These are phyloP conservation scores for Volvox reticuliferus DNA, from an alignment of 139 green algal genomes.

Conservation along the genomic window DNA sequence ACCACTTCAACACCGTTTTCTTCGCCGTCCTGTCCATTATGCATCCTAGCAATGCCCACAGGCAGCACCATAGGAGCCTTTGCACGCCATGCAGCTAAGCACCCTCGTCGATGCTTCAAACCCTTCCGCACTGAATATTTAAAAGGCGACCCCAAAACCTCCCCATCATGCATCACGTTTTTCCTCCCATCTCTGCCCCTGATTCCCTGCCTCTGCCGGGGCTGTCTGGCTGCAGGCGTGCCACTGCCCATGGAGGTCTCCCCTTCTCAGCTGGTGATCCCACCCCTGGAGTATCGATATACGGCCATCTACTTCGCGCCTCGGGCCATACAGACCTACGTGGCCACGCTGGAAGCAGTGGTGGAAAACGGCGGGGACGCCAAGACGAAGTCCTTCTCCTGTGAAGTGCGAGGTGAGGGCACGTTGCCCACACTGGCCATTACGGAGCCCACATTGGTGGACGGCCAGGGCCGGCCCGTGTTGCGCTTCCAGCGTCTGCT, in stretches of 20 bases:
- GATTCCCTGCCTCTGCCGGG: background rate
- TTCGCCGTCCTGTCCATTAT: too few relatives aligned
- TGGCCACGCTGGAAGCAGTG: constrained; percentile 73
- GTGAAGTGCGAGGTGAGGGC: constrained; percentile 81
- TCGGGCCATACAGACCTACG: constrained; percentile 75
- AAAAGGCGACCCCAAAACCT: too few relatives aligned
- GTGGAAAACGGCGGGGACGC: constrained; percentile 78
- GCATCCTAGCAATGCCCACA: too few relatives aligned
- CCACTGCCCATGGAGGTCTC: constrained; percentile 76
- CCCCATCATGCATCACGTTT: too few relatives aligned
- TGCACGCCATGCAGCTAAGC: too few relatives aligned
- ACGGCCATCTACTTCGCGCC: constrained; percentile 72
- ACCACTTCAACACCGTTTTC: too few relatives aligned
- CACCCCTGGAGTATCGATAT: constrained; percentile 69
- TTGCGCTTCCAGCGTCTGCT: constrained; percentile 78
- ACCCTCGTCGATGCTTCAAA: too few relatives aligned
- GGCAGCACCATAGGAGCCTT: too few relatives aligned
- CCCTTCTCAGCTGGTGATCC: constrained; percentile 72
- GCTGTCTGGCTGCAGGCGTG: background rate
- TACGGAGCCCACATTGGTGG: constrained; percentile 62
- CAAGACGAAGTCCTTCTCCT: constrained; percentile 76
- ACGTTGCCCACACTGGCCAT: constrained; percentile 77
- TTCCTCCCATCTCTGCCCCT: too few relatives aligned
- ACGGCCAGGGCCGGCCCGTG: constrained; percentile 56
- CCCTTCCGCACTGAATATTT: too few relatives aligned